phyloP scores from a whole-genome alignment of 495 filamentous ascomycete genomes.

The Chlorociboria aeruginascens region DNA sequence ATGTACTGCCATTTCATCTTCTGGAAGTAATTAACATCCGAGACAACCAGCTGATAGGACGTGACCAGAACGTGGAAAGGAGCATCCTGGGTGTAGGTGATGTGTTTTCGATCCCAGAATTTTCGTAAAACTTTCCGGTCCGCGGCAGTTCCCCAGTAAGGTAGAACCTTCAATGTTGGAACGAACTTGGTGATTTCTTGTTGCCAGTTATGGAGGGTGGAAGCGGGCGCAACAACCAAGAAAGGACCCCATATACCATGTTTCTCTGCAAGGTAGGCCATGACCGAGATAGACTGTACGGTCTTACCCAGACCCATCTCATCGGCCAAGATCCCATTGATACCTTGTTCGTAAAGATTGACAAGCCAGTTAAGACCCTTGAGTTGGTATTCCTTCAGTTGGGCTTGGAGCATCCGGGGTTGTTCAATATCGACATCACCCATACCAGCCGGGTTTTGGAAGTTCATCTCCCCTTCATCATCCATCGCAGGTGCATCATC shows the following conservation, averaged over 20 bases:
- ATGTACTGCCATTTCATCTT: conserved; percentile 99
- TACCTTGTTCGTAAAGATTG: conserved; percentile 97
- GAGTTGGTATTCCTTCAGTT: conserved; percentile 95
- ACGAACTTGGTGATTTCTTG: conserved; percentile 95
- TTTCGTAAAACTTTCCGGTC: conserved; percentile 94
- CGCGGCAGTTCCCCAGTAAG: conserved; percentile 92
- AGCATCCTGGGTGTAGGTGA: conserved; percentile 85
- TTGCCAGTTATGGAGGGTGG: conserved; percentile 97
- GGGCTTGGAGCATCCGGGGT: conserved; percentile 83
- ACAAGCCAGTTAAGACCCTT: conserved; percentile 99
- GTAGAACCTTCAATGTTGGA: conserved; percentile 82
- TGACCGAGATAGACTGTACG: conserved; percentile 96
- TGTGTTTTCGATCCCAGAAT: conserved; percentile 97
- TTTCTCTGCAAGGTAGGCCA: conserved; percentile 94
- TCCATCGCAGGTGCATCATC: conserved; percentile 46
- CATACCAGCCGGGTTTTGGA: conserved; percentile 94
- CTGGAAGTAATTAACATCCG: conserved; percentile 92
- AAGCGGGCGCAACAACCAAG: conserved; percentile 90
- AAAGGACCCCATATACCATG: conserved; percentile 99
- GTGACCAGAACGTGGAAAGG: conserved; percentile 94
- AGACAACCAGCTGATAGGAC: conserved; percentile 93
- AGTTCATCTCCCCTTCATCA: conserved; percentile 94
- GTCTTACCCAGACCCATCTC: conserved; percentile 99
- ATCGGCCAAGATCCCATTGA: conserved; percentile 97
- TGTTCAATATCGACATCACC: conserved; percentile 89